Conservation (phyloP, 2,329 filamentous ascomycete species). For the Aspergillus japonicus region DNA sequence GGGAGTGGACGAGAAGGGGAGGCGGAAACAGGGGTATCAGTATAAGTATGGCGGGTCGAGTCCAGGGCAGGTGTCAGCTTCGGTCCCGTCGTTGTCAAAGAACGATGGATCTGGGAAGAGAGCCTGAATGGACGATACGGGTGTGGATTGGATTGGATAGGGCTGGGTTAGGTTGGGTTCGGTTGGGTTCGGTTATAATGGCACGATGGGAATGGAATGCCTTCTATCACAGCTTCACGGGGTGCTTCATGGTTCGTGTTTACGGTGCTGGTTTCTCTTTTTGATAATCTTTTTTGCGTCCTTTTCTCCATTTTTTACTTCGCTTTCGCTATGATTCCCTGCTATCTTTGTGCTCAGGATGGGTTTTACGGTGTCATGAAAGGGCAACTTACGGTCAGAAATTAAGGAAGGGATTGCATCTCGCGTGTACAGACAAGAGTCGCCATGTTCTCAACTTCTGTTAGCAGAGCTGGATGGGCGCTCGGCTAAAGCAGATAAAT, state of each 20-base stretch:
- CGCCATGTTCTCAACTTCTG: neutral
- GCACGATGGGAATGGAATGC: neutral
- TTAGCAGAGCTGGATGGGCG: neutral
- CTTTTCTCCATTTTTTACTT: neutral
- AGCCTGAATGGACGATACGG: neutral
- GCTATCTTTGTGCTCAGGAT: neutral
- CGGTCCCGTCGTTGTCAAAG: neutral
- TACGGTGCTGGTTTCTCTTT: neutral
- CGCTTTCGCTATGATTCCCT: neutral
- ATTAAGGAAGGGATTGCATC: neutral
- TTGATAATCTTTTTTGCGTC: neutral
- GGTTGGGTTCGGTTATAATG: neutral
- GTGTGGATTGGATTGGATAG: neutral
- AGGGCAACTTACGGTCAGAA: neutral
- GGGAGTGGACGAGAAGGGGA: constrained; percentile 19
- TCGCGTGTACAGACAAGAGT: neutral
- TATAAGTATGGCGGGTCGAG: constrained; percentile 35
- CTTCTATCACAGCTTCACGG: neutral
- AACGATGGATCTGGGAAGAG: neutral
- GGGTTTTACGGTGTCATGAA: neutral
- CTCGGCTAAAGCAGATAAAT: neutral
- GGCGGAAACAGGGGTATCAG: constrained; percentile 34
- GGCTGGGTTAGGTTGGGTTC: neutral
- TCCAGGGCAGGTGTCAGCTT: neutral
- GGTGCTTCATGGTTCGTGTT: neutral